phyloP scores from a whole-genome alignment of 208 protist species.

The Blastocrithidia nonstop region DNA sequence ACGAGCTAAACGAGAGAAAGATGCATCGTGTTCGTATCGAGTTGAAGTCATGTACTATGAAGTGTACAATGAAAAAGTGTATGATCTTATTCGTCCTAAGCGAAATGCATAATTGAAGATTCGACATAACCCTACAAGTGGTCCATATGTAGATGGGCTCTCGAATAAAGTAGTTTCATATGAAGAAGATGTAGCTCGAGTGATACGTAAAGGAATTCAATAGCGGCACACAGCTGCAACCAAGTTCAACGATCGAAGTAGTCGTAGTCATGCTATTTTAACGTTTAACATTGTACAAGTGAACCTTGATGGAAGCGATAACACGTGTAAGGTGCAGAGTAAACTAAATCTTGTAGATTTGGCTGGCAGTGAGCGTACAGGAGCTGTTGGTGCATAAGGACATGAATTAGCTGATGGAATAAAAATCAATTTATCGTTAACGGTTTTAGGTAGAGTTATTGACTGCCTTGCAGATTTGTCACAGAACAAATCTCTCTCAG shows the following conservation, averaged over 20 bases:
- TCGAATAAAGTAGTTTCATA: slow-evolving; percentile 20
- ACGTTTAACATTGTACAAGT: slow-evolving; percentile 49
- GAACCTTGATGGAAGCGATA: slow-evolving; percentile 30
- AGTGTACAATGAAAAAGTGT: slow-evolving; percentile 86
- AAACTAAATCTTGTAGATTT: slow-evolving; percentile 90
- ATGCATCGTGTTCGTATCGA: slow-evolving; percentile 52
- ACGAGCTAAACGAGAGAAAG: slow-evolving; percentile 27
- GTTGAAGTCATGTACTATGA: slow-evolving; percentile 75
- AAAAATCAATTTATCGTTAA: slow-evolving; percentile 88
- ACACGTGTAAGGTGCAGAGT: slow-evolving; percentile 28
- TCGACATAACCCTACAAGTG: slow-evolving; percentile 38
- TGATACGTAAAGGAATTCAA: slow-evolving; percentile 55
- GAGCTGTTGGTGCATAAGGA: slow-evolving; percentile 38
- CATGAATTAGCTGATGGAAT: slow-evolving; percentile 54
- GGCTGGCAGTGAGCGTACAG: slow-evolving; percentile 82
- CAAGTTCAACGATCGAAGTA: slow-evolving; percentile 79
- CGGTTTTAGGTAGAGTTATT: slow-evolving; percentile 83
- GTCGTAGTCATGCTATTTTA: slow-evolving; percentile 81
- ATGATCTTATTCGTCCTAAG: slow-evolving; percentile 43
- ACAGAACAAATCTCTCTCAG: slow-evolving; percentile 24
- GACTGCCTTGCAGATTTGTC: slow-evolving; percentile 63
- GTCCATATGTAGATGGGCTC: slow-evolving; percentile 70
- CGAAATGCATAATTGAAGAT: slow-evolving; percentile 43
- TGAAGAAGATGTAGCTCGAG: slow-evolving; percentile 49
- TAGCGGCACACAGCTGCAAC: slow-evolving; percentile 72